Percentiles rank a stretch among this genome's conserved stretches.
phyloP scores from a whole-genome alignment of 805 yeast species.

The Schizosaccharomyces osmophilus region DNA sequence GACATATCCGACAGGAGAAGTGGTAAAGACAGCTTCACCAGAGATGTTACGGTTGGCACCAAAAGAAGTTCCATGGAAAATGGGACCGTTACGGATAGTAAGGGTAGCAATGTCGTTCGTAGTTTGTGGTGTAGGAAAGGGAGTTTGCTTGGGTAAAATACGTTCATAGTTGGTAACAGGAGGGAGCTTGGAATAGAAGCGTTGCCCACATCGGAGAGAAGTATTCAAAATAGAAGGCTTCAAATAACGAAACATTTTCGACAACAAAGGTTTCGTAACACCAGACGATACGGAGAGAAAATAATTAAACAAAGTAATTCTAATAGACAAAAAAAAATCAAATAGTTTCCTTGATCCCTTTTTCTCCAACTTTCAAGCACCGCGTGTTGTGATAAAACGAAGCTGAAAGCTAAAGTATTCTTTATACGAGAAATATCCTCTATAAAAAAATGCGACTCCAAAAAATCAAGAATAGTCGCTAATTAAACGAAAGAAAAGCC shows the following conservation, averaged over 20 bases:
- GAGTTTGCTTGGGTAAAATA: neutral
- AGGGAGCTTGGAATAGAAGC: neutral
- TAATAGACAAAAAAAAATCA: neutral
- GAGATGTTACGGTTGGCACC: constrained; percentile 78
- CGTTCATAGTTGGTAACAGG: neutral
- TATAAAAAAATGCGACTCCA: too few species aligned
- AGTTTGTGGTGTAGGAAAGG: constrained; percentile 8
- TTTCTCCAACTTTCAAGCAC: too few species aligned
- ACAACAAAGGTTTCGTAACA: neutral
- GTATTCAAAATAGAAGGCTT: neutral
- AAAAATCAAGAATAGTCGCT: too few species aligned
- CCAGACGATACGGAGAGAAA: neutral
- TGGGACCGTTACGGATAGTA: constrained; percentile 31
- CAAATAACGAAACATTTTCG: neutral
- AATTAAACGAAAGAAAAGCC: too few species aligned
- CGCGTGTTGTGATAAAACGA: too few species aligned
- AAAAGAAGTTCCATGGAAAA: constrained; percentile 77
- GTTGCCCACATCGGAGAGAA: neutral
- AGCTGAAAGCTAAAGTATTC: too few species aligned
- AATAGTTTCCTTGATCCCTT: too few species aligned
- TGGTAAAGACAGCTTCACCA: constrained; percentile 96
- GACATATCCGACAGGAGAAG: constrained; percentile 99
- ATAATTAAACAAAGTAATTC: neutral
- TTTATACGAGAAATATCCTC: too few species aligned
- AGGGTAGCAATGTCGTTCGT: constrained; percentile 58